Evolutionary conservation across 2,329 filamentous ascomycete genomes (phyloP).

Genomic region (Lasiodiplodia gonubiensis): DNA sequence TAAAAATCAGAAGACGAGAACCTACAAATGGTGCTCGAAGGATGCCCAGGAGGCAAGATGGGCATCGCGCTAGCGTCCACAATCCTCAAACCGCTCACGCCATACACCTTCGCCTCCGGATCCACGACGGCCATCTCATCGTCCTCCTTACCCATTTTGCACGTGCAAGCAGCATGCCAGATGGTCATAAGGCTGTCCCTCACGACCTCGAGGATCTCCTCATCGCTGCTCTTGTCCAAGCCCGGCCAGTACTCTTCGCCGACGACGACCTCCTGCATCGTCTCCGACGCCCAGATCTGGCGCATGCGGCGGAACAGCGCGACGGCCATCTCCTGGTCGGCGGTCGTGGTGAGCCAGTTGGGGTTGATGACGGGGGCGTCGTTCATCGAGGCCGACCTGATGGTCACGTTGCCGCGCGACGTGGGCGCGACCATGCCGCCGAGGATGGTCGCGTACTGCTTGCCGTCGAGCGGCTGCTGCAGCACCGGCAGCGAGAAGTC

Average conservation of each 20-base stretch:
- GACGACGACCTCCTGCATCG: constrained; percentile 37
- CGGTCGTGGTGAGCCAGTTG: constrained; percentile 42
- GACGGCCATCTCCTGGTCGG: constrained; percentile 42
- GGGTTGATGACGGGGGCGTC: constrained; percentile 43
- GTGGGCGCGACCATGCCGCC: constrained; percentile 41
- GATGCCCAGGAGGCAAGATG: constrained; percentile 41
- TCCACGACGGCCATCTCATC: constrained; percentile 45
- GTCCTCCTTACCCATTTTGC: constrained; percentile 44
- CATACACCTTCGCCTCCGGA: constrained; percentile 43
- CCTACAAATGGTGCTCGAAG: background rate
- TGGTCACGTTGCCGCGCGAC: constrained; percentile 44
- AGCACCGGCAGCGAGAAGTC: constrained; percentile 33
- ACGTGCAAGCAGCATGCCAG: constrained; percentile 46
- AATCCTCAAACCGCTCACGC: constrained; percentile 46
- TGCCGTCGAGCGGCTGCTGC: constrained; percentile 36
- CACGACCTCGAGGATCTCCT: constrained; percentile 36
- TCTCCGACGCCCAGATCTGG: constrained; percentile 34
- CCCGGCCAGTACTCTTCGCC: constrained; percentile 41
- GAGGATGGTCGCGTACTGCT: constrained; percentile 43
- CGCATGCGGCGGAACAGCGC: constrained; percentile 41
- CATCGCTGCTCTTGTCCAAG: constrained; percentile 33
- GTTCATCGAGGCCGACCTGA: constrained; percentile 36
- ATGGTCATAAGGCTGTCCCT: constrained; percentile 35
- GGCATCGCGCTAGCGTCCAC: constrained; percentile 45
- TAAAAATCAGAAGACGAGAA: background rate